These are phyloP conservation scores for Ustilago esculenta DNA, from an alignment of 1,284 basidiomycete genomes.

Conservation along the genomic window DNA sequence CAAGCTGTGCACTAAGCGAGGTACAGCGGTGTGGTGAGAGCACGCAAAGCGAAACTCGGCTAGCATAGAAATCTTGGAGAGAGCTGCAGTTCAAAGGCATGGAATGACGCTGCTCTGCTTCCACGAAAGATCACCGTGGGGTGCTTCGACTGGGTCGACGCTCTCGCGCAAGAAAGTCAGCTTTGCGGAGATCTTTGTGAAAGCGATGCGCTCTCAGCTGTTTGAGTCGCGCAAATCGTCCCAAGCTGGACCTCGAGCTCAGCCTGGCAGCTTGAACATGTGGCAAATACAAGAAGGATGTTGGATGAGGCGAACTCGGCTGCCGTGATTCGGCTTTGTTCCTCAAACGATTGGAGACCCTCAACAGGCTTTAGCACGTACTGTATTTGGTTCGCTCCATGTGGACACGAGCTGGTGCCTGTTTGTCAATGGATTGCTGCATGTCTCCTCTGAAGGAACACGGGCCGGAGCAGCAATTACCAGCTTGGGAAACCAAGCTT, in stretches of 20 bases:
- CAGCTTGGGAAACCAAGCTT: too few species aligned
- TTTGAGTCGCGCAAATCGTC: too few species aligned
- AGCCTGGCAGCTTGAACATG: too few species aligned
- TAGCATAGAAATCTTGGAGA: neutral
- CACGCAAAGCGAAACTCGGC: neutral
- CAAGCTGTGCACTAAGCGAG: neutral
- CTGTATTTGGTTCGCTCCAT: constrained; percentile 1
- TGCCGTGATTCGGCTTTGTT: constrained; percentile 9
- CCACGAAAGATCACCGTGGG: neutral
- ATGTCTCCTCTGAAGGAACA: too few species aligned
- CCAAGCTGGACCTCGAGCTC: neutral
- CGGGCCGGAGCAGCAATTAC: too few species aligned
- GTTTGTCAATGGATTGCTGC: neutral
- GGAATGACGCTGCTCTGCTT: neutral
- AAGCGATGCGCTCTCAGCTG: too few species aligned
- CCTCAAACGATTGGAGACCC: neutral
- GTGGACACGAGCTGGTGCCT: constrained; percentile 3
- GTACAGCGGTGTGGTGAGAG: too few species aligned
- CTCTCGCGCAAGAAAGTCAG: neutral
- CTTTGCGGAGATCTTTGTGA: neutral
- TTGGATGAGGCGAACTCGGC: constrained; percentile 18
- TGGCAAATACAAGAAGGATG: too few species aligned
- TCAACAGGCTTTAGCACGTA: constrained; percentile 7
- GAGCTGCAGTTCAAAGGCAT: neutral
- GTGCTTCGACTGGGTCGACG: neutral